Percentiles rank a stretch among this genome's conserved stretches.
phyloP scores from a whole-genome alignment of 768 basidiomycete species.

The Dacryopinax primogenitus region DNA sequence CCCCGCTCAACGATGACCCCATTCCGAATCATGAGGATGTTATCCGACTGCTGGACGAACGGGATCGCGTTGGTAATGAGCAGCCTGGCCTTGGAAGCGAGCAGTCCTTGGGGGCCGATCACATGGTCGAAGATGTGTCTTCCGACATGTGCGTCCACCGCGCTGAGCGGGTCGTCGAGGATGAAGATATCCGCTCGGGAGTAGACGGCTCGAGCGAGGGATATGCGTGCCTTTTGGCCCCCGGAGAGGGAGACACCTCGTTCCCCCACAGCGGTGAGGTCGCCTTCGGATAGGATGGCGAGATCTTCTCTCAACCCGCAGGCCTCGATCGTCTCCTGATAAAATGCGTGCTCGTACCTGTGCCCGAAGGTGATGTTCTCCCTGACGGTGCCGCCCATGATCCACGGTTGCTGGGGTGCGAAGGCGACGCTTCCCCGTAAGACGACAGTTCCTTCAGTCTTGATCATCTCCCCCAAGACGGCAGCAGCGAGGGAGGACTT shows the following conservation, averaged over 20 bases:
- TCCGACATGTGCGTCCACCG: slow-evolving; percentile 77
- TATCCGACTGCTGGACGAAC: slow-evolving; percentile 67
- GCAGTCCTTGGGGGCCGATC: slow-evolving; percentile 71
- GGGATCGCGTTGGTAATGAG: slow-evolving; percentile 79
- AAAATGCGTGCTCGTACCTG: slow-evolving; percentile 73
- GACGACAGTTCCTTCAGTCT: slow-evolving; percentile 56
- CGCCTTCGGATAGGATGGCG: slow-evolving; percentile 63
- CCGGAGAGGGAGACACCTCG: slow-evolving; percentile 48
- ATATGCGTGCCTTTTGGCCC: slow-evolving; percentile 71
- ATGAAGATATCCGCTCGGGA: slow-evolving; percentile 34
- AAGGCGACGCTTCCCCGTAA: slow-evolving; percentile 65
- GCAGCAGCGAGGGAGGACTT: slow-evolving; percentile 73
- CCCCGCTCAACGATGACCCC: slow-evolving; percentile 73
- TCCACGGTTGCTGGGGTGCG: slow-evolving; percentile 81
- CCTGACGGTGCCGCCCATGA: slow-evolving; percentile 71
- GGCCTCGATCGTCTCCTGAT: slow-evolving; percentile 41
- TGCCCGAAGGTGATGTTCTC: slow-evolving; percentile 91
- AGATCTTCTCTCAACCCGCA: slow-evolving; percentile 79
- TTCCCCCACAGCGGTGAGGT: slow-evolving; percentile 75
- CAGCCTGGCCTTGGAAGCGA: slow-evolving; percentile 70
- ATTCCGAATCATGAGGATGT: slow-evolving; percentile 58
- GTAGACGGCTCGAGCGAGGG: slow-evolving; percentile 49
- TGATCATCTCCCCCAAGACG: slow-evolving; percentile 77
- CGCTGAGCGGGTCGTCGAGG: slow-evolving; percentile 36
- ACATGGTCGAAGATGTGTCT: slow-evolving; percentile 79